Conservation (phyloP, 768 basidiomycete species). For the Pleurotus giganteus region DNA sequence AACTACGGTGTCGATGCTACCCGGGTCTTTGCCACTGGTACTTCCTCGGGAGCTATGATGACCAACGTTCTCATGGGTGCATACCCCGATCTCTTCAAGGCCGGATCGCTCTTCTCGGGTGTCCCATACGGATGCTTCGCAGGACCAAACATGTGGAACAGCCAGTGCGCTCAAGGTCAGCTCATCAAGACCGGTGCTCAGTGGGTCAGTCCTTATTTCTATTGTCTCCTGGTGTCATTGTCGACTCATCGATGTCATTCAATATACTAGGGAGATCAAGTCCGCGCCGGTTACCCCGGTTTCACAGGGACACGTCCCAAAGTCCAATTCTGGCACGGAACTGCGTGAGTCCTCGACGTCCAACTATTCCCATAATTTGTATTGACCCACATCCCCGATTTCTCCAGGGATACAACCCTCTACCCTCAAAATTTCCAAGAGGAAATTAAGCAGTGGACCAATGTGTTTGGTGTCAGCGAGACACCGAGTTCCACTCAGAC, state of each 20-base stretch:
- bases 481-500: slow-evolving; percentile 37
- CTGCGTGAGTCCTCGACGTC: slow-evolving; percentile 25
- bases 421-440: slow-evolving; percentile 49
- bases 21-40: slow-evolving; percentile 51
- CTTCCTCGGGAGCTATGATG: slow-evolving; percentile 60
- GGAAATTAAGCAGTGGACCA: slow-evolving; percentile 56
- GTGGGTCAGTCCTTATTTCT: slow-evolving; percentile 35
- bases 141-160: slow-evolving; percentile 46
- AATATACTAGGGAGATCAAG: slow-evolving; percentile 40
- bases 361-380: background rate
- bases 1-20: slow-evolving; percentile 44
- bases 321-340: slow-evolving; percentile 57
- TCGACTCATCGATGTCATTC: background rate
- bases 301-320: slow-evolving; percentile 50
- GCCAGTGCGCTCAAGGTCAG: slow-evolving; percentile 41
- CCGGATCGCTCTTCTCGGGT: slow-evolving; percentile 48
- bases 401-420: slow-evolving; percentile 44
- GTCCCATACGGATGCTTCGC: slow-evolving; percentile 56
- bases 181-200: slow-evolving; percentile 41
- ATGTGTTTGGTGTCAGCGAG: slow-evolving; percentile 43
- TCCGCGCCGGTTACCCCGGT: slow-evolving; percentile 46
- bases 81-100: slow-evolving; percentile 53
- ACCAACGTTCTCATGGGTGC: slow-evolving; percentile 53
- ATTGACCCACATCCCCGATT: background rate
- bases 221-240: background rate